These are phyloP conservation scores for Lumnitzera littorea DNA, from an alignment of 345 rosid genomes.

Conservation along the genomic window DNA sequence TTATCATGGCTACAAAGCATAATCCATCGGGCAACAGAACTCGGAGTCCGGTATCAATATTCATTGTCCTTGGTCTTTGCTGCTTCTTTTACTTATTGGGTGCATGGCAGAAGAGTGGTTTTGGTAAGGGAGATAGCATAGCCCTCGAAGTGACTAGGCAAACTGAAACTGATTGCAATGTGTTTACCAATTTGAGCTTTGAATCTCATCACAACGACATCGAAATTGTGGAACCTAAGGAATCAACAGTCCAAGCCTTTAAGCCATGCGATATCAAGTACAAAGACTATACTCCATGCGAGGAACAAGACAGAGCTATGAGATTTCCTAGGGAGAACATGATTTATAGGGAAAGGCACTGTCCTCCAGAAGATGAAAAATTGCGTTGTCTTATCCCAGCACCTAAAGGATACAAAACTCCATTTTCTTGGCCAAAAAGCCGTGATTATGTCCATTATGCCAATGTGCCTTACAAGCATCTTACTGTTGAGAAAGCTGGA, in stretches of 20 bases:
- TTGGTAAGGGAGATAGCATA: slow-evolving; percentile 83
- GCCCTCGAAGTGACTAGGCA: slow-evolving; percentile 57
- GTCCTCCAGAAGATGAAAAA: slow-evolving; percentile 77
- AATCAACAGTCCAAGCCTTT: slow-evolving; percentile 46
- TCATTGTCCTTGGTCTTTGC: slow-evolving; percentile 69
- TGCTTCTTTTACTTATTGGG: slow-evolving; percentile 89
- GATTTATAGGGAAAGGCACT: slow-evolving; percentile 93
- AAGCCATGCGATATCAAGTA: slow-evolving; percentile 69
- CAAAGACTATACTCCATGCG: slow-evolving; percentile 93
- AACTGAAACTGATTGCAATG: slow-evolving; percentile 59
- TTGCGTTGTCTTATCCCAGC: slow-evolving; percentile 85
- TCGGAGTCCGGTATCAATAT: slow-evolving; percentile 57
- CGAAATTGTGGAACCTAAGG: slow-evolving; percentile 38
- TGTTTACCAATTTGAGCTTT: slow-evolving; percentile 55
- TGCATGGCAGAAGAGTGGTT: slow-evolving; percentile 94
- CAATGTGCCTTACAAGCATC: slow-evolving; percentile 84
- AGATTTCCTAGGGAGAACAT: slow-evolving; percentile 85
- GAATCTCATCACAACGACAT: slow-evolving; percentile 70
- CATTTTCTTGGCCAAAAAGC: slow-evolving; percentile 95
- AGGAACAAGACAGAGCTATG: slow-evolving; percentile 92
- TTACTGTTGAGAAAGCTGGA: slow-evolving; percentile 82
- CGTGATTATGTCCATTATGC: slow-evolving; percentile 87
- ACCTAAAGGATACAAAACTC: slow-evolving; percentile 82
- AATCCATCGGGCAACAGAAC: slow-evolving; percentile 36
- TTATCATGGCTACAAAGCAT: slow-evolving; percentile 56